Evolutionary conservation across 2,329 filamentous ascomycete genomes (phyloP), one percentile per base, ranked within the genome.

Genomic region (Clathrospora elynae): DNA sequence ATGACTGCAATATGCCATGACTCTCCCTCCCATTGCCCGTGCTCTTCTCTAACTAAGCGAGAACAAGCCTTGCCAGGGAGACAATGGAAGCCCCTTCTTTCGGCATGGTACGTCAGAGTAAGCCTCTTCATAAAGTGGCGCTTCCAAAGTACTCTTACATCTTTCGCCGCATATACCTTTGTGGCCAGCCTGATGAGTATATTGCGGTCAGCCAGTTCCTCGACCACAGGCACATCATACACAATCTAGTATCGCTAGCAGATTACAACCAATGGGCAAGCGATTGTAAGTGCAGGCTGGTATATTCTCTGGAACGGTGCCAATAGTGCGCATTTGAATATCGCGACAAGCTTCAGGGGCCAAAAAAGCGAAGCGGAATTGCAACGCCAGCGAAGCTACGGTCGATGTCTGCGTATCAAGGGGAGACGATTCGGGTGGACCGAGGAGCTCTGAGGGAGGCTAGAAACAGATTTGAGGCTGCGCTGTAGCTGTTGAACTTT

Each of bases 141-240:
- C 19, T 11, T 3, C 12, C 24, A 17, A 9, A 19, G 4, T 51
- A 53, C 33, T 40, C 56, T 6, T 54, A 55, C 9, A 43, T 52
- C 14, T 49, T 56, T 16, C 46, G 38, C 20, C 53, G 55, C 16
- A 24, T 33, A 5, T 58, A 56, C 14, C 37, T 34, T 12, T 61
- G 57, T 24, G 48, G 51, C 7, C 54, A 61, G 20, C 35, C 46
- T 10, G 46, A 52, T 6, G 57, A 61, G 12, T 52, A 39, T 12
- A 46, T 61, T n/a, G 17, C 46, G 28, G 42, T 56, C n/a, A 37
- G 35, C 7, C 32, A 34, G 17, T 19, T 20, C 8, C 25, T 32
- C n/a, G 14, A 43, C 35, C 19, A 31, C 16, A 18, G 26, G 7
- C n/a, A 13, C 20, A 20, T 43, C 11, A 13, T 35, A 10, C 47